These are phyloP conservation scores for Metarhizium brunneum DNA, from an alignment of 2,329 filamentous ascomycete genomes.

Conservation along the genomic window DNA sequence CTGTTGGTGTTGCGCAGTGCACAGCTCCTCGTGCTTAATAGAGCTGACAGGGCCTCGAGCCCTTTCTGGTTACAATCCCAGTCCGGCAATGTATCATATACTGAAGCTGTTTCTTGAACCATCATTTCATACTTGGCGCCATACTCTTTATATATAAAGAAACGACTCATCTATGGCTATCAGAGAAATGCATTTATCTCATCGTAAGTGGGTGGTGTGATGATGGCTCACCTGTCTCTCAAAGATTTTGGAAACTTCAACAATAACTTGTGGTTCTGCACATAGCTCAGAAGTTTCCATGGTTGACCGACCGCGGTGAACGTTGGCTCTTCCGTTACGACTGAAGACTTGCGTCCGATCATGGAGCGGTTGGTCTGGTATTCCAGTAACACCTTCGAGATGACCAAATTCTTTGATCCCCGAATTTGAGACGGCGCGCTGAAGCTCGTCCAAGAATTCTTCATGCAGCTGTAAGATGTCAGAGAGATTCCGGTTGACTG, in stretches of 20 bases:
- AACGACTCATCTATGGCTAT: constrained; percentile 59
- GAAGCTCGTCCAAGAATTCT: constrained; percentile 66
- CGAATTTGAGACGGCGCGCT: constrained; percentile 59
- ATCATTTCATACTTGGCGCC: constrained; percentile 83
- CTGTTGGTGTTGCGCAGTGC: constrained; percentile 57
- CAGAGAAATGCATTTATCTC: background rate
- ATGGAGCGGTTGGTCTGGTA: no score
- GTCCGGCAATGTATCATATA: constrained; percentile 57
- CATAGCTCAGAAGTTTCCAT: constrained; percentile 25
- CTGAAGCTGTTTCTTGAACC: constrained; percentile 63
- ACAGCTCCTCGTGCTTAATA: constrained; percentile 60
- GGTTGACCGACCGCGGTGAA: background rate
- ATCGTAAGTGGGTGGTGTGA: background rate
- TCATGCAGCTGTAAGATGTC: constrained; percentile 80
- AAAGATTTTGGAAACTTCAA: constrained; percentile 53
- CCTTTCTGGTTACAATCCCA: constrained; percentile 80
- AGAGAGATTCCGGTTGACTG: constrained; percentile 70
- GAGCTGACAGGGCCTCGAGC: constrained; percentile 71
- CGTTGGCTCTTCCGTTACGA: constrained; percentile 28
- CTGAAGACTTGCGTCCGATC: constrained; percentile 31
- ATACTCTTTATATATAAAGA: constrained; percentile 87
- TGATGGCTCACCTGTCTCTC: constrained; percentile 39
- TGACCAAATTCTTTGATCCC: constrained; percentile 44
- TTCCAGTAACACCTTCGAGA: constrained; percentile 25
- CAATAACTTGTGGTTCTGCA: constrained; percentile 49